Percentiles rank a stretch among this genome's conserved stretches.
Conservation (phyloP, 2,329 filamentous ascomycete genomes). For the Aspergillus sp. region DNA sequence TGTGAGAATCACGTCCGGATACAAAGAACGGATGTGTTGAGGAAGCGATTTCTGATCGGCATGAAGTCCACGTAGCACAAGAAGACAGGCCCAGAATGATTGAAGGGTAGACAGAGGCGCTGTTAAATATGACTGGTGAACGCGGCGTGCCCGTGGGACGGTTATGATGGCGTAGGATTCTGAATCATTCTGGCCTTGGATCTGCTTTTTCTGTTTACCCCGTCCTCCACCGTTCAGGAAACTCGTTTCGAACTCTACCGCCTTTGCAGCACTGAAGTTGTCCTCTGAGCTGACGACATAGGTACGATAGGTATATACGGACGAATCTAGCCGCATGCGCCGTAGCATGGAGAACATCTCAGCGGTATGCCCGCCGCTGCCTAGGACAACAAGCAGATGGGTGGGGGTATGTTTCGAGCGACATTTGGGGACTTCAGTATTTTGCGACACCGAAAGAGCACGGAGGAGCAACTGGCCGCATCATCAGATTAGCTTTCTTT, state of each 20-base stretch:
- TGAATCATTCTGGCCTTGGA: constrained; percentile 3
- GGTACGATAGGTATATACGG: constrained; percentile 61
- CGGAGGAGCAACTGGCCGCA: constrained; percentile 18
- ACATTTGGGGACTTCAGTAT: constrained; percentile 22
- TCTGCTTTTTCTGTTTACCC: background rate
- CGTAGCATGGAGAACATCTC: constrained; percentile 88
- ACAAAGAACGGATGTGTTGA: constrained; percentile 28
- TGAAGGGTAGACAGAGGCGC: constrained; percentile 64
- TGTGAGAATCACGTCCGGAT: constrained; percentile 72
- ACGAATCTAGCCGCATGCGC: constrained; percentile 46
- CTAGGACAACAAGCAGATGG: constrained; percentile 76
- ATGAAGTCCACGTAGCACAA: constrained; percentile 45
- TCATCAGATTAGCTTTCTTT: no score
- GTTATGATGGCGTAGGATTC: constrained; percentile 57
- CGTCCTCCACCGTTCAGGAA: constrained; percentile 9
- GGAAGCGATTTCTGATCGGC: constrained; percentile 24
- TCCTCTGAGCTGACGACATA: constrained; percentile 81
- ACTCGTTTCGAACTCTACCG: constrained; percentile 58
- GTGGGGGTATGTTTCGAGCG: constrained; percentile 32
- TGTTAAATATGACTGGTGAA: constrained; percentile 75
- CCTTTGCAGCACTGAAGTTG: constrained; percentile 60
- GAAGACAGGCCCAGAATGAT: constrained; percentile 61
- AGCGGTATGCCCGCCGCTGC: constrained; percentile 88
- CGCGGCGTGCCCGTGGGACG: constrained; percentile 70
- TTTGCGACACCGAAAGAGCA: constrained; percentile 25